Percentiles rank a stretch among this genome's conserved stretches.
Evolutionary conservation across 2,329 filamentous ascomycete species (phyloP).

Genomic region (Plenodomus tracheiphilus): DNA sequence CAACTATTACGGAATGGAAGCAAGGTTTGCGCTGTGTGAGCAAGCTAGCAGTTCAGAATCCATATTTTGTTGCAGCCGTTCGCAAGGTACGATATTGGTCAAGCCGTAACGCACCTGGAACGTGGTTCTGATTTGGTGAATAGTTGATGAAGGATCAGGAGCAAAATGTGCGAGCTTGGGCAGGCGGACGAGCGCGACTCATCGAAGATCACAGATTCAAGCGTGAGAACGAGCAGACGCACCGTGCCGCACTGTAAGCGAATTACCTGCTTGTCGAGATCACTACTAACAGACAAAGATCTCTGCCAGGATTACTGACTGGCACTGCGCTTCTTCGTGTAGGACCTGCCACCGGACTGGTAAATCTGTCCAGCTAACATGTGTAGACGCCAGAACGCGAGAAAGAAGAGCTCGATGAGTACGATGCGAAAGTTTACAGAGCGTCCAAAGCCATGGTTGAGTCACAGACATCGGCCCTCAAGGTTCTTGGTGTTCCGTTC

Average conservation of each 20-base stretch:
- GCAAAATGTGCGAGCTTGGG: conserved; percentile 65
- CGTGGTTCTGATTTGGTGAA: conserved; percentile 7
- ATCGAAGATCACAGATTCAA: conserved; percentile 56
- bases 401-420: conserved; percentile 59
- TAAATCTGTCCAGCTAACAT: neutral
- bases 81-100: conserved; percentile 38
- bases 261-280: neutral
- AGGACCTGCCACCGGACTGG: neutral
- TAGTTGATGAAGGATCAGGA: conserved; percentile 66
- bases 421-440: conserved; percentile 65
- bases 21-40: conserved; percentile 52
- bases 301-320: conserved; percentile 31
- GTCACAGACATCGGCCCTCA: conserved; percentile 60
- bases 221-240: conserved; percentile 56
- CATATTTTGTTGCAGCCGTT: conserved; percentile 45
- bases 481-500: conserved; percentile 51
- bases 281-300: conserved; percentile 18
- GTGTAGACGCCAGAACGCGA: conserved; percentile 52
- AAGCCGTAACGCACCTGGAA: neutral
- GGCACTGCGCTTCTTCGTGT: conserved; percentile 28
- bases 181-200: conserved; percentile 56
- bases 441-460: conserved; percentile 63
- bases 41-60: conserved; percentile 52
- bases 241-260: conserved; percentile 60
- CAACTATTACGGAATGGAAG: conserved; percentile 54